Conservation (phyloP, 2,329 filamentous ascomycete genomes). For the Aspergillus transmontanensis region DNA sequence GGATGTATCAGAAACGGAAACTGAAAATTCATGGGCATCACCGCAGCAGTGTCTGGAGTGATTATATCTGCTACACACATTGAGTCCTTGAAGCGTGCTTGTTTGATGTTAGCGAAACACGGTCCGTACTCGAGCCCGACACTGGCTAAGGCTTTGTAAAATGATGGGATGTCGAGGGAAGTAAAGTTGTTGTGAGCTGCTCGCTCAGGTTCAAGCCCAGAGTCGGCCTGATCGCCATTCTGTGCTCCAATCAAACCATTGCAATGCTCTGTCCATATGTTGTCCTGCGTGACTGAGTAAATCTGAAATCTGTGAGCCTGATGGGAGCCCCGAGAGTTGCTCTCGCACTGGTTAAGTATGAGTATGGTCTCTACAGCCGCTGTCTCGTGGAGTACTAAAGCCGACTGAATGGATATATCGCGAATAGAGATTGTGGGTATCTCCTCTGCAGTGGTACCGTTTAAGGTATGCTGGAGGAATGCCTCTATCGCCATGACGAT, state of each 20-base stretch:
- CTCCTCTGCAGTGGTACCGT: not conserved
- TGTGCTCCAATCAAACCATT: conserved; percentile 17
- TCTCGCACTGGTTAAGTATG: not conserved
- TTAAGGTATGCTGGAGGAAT: conserved; percentile 10
- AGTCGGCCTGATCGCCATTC: not conserved
- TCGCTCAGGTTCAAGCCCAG: not conserved
- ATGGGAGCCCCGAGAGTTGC: not conserved
- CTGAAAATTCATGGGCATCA: conserved; percentile 33
- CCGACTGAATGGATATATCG: conserved; percentile 26
- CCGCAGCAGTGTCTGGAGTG: conserved; percentile 27
- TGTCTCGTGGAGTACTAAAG: conserved; percentile 25
- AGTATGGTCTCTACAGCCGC: conserved; percentile 18
- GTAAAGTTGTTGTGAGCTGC: not conserved
- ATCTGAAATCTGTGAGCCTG: conserved; percentile 21
- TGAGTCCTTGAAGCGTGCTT: conserved; percentile 14
- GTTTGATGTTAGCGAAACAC: conserved; percentile 28
- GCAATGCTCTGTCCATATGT: conserved; percentile 31
- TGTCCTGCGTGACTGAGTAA: conserved; percentile 23
- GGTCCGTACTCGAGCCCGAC: conserved; percentile 33
- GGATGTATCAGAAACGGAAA: conserved; percentile 33
- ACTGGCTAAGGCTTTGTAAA: conserved; percentile 28
- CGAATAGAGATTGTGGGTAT: conserved; percentile 12
- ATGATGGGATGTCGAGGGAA: conserved; percentile 20
- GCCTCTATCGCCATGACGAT: conserved; percentile 35
- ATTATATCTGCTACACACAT: conserved; percentile 24